Conservation (phyloP, 805 yeast species). For the Nakazawaea ishiwadae region DNA sequence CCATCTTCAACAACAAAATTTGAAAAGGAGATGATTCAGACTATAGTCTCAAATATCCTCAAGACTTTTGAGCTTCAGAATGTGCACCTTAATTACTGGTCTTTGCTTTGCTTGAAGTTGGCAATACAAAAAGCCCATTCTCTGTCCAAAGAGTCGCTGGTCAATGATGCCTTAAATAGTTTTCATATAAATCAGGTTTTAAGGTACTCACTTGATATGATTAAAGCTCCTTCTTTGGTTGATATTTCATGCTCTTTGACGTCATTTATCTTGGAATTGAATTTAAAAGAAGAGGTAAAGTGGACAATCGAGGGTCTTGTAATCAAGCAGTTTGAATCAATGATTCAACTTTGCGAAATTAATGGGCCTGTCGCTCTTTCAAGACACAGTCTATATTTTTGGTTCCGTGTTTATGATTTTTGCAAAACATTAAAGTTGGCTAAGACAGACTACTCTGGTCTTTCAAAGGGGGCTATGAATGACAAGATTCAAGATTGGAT, state of each 20-base stretch:
- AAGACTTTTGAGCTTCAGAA: slow-evolving; percentile 19
- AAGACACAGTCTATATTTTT: slow-evolving; percentile 45
- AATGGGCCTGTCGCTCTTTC: slow-evolving; percentile 54
- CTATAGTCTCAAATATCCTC: background rate
- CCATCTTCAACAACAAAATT: slow-evolving; percentile 5
- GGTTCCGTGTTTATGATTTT: slow-evolving; percentile 40
- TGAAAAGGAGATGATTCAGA: slow-evolving; percentile 17
- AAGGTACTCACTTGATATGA: slow-evolving; percentile 30
- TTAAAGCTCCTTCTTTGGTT: slow-evolving; percentile 27
- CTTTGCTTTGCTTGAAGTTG: slow-evolving; percentile 21
- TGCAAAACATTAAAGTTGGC: slow-evolving; percentile 29
- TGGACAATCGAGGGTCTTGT: slow-evolving; percentile 33
- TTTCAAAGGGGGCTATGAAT: background rate
- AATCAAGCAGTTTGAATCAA: slow-evolving; percentile 40
- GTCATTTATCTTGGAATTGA: slow-evolving; percentile 12
- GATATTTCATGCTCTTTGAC: slow-evolving; percentile 30
- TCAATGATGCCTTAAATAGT: background rate
- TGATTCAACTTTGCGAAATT: slow-evolving; percentile 50
- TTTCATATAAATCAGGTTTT: slow-evolving; percentile 21
- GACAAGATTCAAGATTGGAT: slow-evolving; percentile 48
- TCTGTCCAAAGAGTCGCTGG: too few relatives aligned
- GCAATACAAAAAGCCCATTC: slow-evolving; percentile 12
- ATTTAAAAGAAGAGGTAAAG: slow-evolving; percentile 5
- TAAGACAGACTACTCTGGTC: slow-evolving; percentile 21
- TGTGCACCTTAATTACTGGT: slow-evolving; percentile 22